Evolutionary conservation across 768 basidiomycete genomes (phyloP).

Genomic region (Xerocomellus amylosporus): DNA sequence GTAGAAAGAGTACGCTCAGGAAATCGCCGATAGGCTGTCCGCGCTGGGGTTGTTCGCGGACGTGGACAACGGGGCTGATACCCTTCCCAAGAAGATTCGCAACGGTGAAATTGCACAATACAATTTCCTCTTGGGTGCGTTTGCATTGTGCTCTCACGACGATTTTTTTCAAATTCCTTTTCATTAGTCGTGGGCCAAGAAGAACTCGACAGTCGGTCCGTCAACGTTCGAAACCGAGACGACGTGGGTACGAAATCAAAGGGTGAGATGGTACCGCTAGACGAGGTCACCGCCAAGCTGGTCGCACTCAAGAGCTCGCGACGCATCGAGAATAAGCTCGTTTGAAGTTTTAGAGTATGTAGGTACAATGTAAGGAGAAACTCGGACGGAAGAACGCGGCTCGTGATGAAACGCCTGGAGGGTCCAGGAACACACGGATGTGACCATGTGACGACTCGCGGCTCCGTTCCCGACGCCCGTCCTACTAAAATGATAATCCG

Average conservation of each 20-base stretch:
- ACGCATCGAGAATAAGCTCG: constrained; percentile 53
- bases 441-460: too few species aligned
- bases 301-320: constrained; percentile 63
- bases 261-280: constrained; percentile 70
- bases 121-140: constrained; percentile 93
- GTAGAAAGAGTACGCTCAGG: constrained; percentile 87
- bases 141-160: neutral
- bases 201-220: constrained; percentile 80
- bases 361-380: neutral
- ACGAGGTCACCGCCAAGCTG: constrained; percentile 67
- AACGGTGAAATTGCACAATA: constrained; percentile 97
- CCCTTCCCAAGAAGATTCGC: constrained; percentile 94
- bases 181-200: constrained; percentile 90
- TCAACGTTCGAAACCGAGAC: constrained; percentile 95
- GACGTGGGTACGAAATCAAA: constrained; percentile 84
- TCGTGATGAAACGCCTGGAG: neutral
- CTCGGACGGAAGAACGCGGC: neutral
- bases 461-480: neutral
- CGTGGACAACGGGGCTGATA: constrained; percentile 89
- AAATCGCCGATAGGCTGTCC: constrained; percentile 68
- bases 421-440: too few species aligned
- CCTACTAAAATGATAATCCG: neutral
- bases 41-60: constrained; percentile 81
- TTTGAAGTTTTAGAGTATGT: constrained; percentile 20
- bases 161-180: neutral